Evolutionary conservation across 2,329 filamentous ascomycete species (phyloP).

Genomic region (Aschersonia sp.): DNA sequence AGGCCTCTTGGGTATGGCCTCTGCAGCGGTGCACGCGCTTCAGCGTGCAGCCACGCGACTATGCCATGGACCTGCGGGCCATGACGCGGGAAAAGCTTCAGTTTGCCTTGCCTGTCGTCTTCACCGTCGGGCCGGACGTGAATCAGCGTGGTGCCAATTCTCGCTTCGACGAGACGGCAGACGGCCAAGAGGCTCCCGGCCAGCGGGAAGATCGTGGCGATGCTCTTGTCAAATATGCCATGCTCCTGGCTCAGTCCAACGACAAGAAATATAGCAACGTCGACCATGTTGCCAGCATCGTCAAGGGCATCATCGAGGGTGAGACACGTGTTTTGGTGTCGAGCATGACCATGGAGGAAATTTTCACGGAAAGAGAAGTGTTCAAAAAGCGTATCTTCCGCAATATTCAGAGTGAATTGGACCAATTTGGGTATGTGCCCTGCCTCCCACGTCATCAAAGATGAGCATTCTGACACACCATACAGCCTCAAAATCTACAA

Average conservation of each 20-base stretch:
- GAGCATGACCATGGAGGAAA: constrained; percentile 86
- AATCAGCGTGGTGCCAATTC: constrained; percentile 37
- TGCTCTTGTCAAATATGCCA: constrained; percentile 67
- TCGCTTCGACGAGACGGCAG: constrained; percentile 1
- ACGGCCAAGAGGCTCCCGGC: constrained; percentile 5
- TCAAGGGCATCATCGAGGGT: constrained; percentile 82
- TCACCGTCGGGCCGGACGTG: constrained; percentile 72
- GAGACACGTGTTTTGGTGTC: constrained; percentile 73
- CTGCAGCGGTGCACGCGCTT: constrained; percentile 51
- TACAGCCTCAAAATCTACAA: constrained; percentile 50
- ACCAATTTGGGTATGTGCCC: constrained; percentile 44
- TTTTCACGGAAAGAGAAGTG: constrained; percentile 62
- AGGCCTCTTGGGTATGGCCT: constrained; percentile 59
- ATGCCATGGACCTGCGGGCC: constrained; percentile 67
- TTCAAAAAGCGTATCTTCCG: constrained; percentile 64
- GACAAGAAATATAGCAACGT: constrained; percentile 22
- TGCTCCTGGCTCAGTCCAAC: constrained; percentile 57
- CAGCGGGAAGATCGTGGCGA: constrained; percentile 38
- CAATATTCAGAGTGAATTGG: constrained; percentile 65
- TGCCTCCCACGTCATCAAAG: neutral
- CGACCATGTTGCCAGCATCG: constrained; percentile 65
- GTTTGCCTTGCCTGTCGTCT: constrained; percentile 68
- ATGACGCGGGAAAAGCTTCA: constrained; percentile 86
- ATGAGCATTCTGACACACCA: no score
- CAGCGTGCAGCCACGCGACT: constrained; percentile 63